Base-by-base conservation (phyloP, 345 rosid species). In the Syzygium grande region DNA sequence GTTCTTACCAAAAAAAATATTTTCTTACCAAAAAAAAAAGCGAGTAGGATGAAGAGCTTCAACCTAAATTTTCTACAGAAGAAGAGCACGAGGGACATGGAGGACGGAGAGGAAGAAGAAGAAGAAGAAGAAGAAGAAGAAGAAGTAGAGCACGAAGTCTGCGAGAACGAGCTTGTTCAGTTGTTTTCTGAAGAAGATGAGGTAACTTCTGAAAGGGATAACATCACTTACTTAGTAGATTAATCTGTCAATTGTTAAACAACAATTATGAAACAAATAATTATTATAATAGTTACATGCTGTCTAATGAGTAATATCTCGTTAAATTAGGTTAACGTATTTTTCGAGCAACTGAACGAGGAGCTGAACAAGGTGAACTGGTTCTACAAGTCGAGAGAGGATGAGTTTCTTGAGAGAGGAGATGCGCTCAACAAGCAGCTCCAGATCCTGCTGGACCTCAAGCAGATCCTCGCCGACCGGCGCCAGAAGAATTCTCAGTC, bases 161-260 rank as follows among this genome's bases (percentile, higher is more conserved):
- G 93, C 58, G 94, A 96, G 89, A 96, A 97, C 68, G 99, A 98
- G 86, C 99, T 96, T 73, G 92, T 92, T 73, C 98, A 98, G 88
- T 87, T 97, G 85, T 98, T 98, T 88, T 94, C 98, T 1, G 99
- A 95, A 90, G 99, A 97, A 92, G 98, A 98, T 86, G 99, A 96
- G 98, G 99, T 97, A 92, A 73, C 27, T 38, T 17, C 83, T 38
- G 49, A 43, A 19, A 38, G 83, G 49, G 21, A 19, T 38, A 19
- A 73, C 13, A 73, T 73, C 49, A 22, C 49, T 73, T 73, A 9
- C 38, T 65, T 65, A 30, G 79, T 65, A 16, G 43, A 65, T 65
- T 65, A 16, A 30, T 59, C 34, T 65, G 23, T 43, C 46, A 43
- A 43, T 43, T 43, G 46, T 43, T 43, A 43, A 43, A 43, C 46